These are phyloP conservation scores for Plasmodium reichenowi DNA, from an alignment of 169 alveolate species.

Conservation along the genomic window DNA sequence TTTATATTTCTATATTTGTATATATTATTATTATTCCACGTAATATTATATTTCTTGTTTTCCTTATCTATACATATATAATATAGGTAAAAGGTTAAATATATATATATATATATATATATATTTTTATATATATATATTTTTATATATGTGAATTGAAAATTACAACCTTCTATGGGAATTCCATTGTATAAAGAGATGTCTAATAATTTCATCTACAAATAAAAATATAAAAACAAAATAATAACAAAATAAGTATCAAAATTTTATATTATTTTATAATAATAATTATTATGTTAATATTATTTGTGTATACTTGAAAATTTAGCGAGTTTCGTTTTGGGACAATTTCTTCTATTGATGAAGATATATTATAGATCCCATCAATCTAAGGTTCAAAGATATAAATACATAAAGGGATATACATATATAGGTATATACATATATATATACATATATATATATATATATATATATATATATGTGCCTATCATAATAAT, in stretches of 20 bases:
- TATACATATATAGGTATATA: not conserved
- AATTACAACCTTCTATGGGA: conserved; percentile 32
- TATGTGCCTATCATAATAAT: not conserved
- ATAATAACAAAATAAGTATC: not conserved
- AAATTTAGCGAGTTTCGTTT: conserved; percentile 33
- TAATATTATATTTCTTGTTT: conserved; percentile 20
- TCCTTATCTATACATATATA: conserved; percentile 16
- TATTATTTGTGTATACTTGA: conserved; percentile 22
- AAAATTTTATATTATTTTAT: not conserved
- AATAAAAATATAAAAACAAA: no score
- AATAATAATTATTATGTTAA: not conserved
- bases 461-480: conserved; percentile 11
- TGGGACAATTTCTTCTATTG: conserved; percentile 14
- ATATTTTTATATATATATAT: no score
- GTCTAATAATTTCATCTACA: conserved; percentile 40
- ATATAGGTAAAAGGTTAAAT: not conserved
- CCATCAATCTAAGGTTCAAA: conserved; percentile 36
- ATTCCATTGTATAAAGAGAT: conserved; percentile 25
- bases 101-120: no score
- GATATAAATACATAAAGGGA: not conserved
- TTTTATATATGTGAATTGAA: not conserved
- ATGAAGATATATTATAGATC: conserved; percentile 26
- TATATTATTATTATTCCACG: conserved; percentile 26
- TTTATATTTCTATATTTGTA: conserved; percentile 67
- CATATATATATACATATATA: not conserved